Evolutionary conservation across 441 rosid species (phyloP).

Genomic region (Gossypium davidsonii): DNA sequence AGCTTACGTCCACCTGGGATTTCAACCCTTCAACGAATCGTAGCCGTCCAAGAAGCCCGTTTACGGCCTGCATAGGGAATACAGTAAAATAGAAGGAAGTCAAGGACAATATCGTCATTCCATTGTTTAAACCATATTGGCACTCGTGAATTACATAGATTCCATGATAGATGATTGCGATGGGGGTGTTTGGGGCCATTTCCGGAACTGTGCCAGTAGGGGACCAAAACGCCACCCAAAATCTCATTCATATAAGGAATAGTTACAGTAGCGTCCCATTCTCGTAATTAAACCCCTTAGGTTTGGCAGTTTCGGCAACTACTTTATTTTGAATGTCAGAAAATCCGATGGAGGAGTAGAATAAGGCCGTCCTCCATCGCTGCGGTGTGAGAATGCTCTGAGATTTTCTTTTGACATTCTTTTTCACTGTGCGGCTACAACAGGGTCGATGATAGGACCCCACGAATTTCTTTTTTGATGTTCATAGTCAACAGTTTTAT

Average conservation of each 20-base stretch:
- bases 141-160: conserved; percentile 9
- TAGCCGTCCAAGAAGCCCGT: conserved; percentile 48
- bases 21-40: conserved; percentile 39
- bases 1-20: conserved; percentile 52
- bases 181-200: conserved; percentile 27
- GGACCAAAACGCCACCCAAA: conserved; percentile 32
- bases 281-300: conserved; percentile 29
- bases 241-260: conserved; percentile 18
- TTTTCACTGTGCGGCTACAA: conserved; percentile 12
- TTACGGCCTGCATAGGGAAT: conserved; percentile 31
- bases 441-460: conserved; percentile 13
- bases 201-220: conserved; percentile 28
- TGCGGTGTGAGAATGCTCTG: conserved; percentile 19
- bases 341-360: conserved; percentile 42
- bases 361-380: conserved; percentile 18
- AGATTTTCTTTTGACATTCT: conserved; percentile 17
- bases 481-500: conserved; percentile 21
- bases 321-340: conserved; percentile 37
- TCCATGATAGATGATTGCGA: conserved; percentile 33
- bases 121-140: no score
- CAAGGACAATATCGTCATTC: conserved; percentile 31
- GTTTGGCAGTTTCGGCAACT: conserved; percentile 22
- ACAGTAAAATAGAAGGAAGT: not conserved
- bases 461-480: not conserved
- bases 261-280: conserved; percentile 1